phyloP scores from a whole-genome alignment of 108 stramenopile genomes.

The Skeletonema tropicum region DNA sequence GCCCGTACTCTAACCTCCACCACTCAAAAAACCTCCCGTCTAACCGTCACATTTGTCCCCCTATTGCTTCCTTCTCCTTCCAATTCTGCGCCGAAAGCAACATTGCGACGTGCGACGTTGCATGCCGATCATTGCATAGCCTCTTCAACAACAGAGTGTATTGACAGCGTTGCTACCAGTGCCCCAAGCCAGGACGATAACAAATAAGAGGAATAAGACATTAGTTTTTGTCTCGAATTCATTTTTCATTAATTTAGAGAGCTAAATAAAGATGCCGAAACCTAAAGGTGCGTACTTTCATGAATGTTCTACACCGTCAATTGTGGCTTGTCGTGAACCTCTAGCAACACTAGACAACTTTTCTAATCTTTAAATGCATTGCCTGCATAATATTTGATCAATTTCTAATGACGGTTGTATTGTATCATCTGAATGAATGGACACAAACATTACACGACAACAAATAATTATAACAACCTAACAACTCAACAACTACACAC shows the following conservation, averaged over 20 bases:
- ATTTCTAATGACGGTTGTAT: not conserved
- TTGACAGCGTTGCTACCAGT: too few species aligned
- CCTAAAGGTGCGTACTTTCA: slow-evolving; percentile 38
- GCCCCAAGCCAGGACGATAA: not conserved
- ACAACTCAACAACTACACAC: not conserved
- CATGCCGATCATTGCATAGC: not conserved
- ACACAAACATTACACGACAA: not conserved
- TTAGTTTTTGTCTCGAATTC: not conserved
- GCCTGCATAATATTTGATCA: not conserved
- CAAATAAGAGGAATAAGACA: not conserved
- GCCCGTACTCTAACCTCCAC: too few species aligned
- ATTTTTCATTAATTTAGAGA: slow-evolving; percentile 2
- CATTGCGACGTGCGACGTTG: too few species aligned
- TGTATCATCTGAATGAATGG: not conserved
- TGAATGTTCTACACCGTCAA: not conserved
- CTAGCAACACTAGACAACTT: not conserved
- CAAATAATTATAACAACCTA: not conserved
- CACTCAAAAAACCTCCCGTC: not conserved
- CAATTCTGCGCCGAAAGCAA: not conserved
- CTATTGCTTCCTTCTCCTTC: too few species aligned
- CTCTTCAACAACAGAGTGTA: not conserved
- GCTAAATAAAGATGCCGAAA: slow-evolving; percentile 36
- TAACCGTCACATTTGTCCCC: not conserved
- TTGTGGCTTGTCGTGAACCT: not conserved
- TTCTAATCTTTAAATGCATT: slow-evolving; percentile 1